Evolutionary conservation across 257 asterid species (phyloP).

Genomic region (Echites panduratus): DNA sequence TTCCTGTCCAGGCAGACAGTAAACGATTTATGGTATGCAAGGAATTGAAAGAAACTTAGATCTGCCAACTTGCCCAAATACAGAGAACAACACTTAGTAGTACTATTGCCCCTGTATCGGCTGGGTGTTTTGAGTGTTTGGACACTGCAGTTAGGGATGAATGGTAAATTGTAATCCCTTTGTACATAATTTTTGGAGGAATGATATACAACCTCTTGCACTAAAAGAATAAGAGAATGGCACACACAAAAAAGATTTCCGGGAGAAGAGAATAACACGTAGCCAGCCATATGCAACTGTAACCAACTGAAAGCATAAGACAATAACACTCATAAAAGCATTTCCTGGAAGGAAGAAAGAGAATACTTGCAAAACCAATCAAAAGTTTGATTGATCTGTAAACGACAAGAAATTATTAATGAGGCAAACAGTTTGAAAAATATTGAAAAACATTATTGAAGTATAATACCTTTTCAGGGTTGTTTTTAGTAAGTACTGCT

Average conservation of each 20-base stretch:
- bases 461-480: slow-evolving; percentile 74
- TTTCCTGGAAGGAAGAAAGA: neutral
- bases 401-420: neutral
- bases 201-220: neutral
- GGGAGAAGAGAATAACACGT: neutral
- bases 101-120: too few species aligned
- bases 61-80: too few species aligned
- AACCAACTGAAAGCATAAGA: neutral
- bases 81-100: too few species aligned
- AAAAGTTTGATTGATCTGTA: neutral
- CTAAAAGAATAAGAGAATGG: neutral
- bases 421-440: neutral
- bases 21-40: too few species aligned
- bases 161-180: too few species aligned
- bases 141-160: too few species aligned
- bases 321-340: neutral
- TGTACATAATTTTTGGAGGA: too few species aligned
- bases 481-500: slow-evolving; percentile 67
- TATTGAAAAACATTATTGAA: neutral
- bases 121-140: too few species aligned
- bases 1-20: too few species aligned
- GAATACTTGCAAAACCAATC: neutral
- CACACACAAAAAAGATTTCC: neutral
- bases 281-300: neutral
- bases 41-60: too few species aligned